Evolutionary conservation across 805 yeast genomes (phyloP), one percentile per base, ranked within the genome.

Genomic region (Candida stauntonica): DNA sequence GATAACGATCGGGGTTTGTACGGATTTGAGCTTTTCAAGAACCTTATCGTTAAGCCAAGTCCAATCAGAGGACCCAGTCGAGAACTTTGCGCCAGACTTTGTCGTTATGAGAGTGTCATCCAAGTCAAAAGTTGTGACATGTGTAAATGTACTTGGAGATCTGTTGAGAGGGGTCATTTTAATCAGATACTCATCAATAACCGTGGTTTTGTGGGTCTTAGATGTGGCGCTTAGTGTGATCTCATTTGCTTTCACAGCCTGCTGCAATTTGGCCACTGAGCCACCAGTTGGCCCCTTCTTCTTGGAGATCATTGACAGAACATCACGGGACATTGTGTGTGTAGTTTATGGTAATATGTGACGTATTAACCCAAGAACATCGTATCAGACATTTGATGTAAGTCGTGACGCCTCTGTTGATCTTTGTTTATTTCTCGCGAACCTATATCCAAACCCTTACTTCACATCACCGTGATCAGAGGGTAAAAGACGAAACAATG

Each of bases 41-140:
- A 55, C 54, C n/a, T 51, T 57, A 21, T 56, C 60, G 42, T 64
- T 68, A 61, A 80, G 70, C 71, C 78, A 80, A 51, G 67, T 64
- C 98, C 98, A 91, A 58, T 91, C 98, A 3, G 58, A 44, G 1
- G 83, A 72, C 7, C 73, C 63, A 17, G 69, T 60, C 0, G 87
- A 70, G 54, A 80, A 86, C 33, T 66, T 71, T 14, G 53, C 33
- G 1, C 86, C 86, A 0, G 85, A 71, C 53, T 75, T 80, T 0
- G 96, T 79, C 13, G 57, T 55, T 0, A 86, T 75, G 7, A 91
- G 49, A 0, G 98, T 91, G 7, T 77, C 81, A 63, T 91, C 99
- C 35, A 91, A 65, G 58, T 91, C 98, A 60, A 89, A 91, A 0
- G 84, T 83, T 2, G 86, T 86, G 1, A 83, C 51, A 36, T 36